These are phyloP conservation scores for Pythium dissimile DNA, from an alignment of 352 stramenopile genomes.

Conservation along the genomic window DNA sequence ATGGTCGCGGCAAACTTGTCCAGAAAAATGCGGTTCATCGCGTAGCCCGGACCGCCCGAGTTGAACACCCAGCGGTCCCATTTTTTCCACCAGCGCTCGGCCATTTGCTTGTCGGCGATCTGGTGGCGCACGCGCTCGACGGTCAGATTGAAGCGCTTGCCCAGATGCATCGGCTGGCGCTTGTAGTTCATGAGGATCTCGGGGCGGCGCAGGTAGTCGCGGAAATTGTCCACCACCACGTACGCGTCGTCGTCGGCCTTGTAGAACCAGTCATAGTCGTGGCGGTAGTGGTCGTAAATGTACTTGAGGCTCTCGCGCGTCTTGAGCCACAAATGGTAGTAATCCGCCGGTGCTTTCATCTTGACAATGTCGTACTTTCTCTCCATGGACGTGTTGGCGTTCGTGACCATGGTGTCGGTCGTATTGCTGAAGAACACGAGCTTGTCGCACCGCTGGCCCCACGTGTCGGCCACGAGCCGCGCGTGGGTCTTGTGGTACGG, in stretches of 20 bases:
- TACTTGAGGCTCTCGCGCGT: conserved; percentile 70
- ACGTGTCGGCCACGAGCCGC: conserved; percentile 71
- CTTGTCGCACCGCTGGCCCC: conserved; percentile 75
- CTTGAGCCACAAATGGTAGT: conserved; percentile 85
- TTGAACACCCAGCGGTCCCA: conserved; percentile 83
- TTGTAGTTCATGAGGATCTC: conserved; percentile 62
- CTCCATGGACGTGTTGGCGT: conserved; percentile 18
- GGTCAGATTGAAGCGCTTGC: conserved; percentile 80
- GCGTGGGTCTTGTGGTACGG: conserved; percentile 56
- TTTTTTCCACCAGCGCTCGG: conserved; percentile 48
- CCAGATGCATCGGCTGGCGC: conserved; percentile 71
- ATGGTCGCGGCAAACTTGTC: conserved; percentile 63
- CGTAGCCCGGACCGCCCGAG: conserved; percentile 73
- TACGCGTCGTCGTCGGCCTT: conserved; percentile 85
- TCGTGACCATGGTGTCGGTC: conserved; percentile 41
- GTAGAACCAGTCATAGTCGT: conserved; percentile 88
- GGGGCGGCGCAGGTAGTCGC: conserved; percentile 48
- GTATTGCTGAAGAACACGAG: conserved; percentile 84
- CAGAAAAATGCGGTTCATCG: conserved; percentile 78
- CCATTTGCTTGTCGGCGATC: conserved; percentile 59
- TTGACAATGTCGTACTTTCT: conserved; percentile 47
- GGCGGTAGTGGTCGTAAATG: conserved; percentile 64
- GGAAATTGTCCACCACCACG: conserved; percentile 77
- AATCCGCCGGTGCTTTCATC: conserved; percentile 43
- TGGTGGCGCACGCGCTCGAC: conserved; percentile 28